These are phyloP conservation scores for Penicillium thymicola DNA, from an alignment of 2,329 filamentous ascomycete species.

Conservation along the genomic window DNA sequence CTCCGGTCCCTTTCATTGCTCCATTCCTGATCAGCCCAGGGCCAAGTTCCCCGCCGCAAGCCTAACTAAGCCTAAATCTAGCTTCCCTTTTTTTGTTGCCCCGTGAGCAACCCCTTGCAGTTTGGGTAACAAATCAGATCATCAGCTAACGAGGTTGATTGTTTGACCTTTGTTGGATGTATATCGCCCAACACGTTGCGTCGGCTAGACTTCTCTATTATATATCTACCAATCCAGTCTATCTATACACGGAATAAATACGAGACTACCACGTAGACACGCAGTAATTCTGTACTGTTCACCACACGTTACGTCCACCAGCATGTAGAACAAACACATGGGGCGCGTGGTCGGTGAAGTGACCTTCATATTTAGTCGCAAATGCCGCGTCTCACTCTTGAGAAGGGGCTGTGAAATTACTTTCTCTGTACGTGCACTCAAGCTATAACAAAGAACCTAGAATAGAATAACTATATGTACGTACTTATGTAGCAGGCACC, in stretches of 20 bases:
- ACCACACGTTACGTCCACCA: neutral
- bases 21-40: conserved; percentile 1
- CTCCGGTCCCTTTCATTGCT: neutral
- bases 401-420: neutral
- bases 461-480: neutral
- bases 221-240: neutral
- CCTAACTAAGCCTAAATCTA: conserved; percentile 2
- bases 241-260: neutral
- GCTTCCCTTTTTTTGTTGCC: neutral
- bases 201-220: conserved; percentile 5
- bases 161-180: conserved; percentile 14
- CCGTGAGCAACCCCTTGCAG: conserved; percentile 17
- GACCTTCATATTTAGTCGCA: neutral
- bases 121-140: conserved; percentile 12
- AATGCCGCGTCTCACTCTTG: neutral
- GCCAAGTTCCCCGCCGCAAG: conserved; percentile 12
- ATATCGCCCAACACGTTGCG: conserved; percentile 6
- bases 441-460: neutral
- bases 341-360: neutral
- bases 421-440: too few species aligned
- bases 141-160: neutral
- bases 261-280: neutral
- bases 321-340: neutral
- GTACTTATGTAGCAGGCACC: neutral
- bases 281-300: neutral